Evolutionary conservation across 192 early-diverging fungal genomes (phyloP), one percentile per base, ranked within the genome.

Genomic region (Spizellomyces punctatus): DNA sequence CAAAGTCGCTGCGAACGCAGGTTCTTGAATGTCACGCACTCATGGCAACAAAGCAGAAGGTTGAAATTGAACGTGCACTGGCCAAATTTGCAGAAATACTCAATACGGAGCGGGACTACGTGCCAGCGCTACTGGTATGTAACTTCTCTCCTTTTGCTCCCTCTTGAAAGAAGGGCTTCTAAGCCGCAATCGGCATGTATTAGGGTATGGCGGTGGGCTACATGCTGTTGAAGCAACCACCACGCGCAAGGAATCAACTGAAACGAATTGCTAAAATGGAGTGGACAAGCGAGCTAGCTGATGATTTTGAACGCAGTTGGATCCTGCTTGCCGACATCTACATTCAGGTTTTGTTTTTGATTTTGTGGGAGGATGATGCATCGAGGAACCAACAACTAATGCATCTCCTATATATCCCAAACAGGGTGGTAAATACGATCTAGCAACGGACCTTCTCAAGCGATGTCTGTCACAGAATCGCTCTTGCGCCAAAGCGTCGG

Each of bases 161-260:
- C 59, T 55, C 16, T 3, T 55, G 52, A 55, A n/a, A 55, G 16
- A 55, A 19, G 52, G 52, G 19, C 52, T 55, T n/a, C 0, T 3
- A 36, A 36, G 27, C 27, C 27, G n/a, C 27, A 36, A 36, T 3
- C 3, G 27, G 27, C 27, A 36, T 12, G 50, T 4, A 19, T 16
- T 47, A 84, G 77, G 85, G 82, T 17, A 79, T 79, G 58, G 81
- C 85, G 0, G 68, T 82, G 4, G 79, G 70, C 5, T 78, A 81
- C 69, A 78, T 86, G 83, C 69, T 86, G 21, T 77, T 83, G 3
- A 86, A 86, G 50, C 85, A 86, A 61, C 75, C 83, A 5, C 85
- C 85, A 9, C 64, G 81, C 16, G 85, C 83, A 55, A 58, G 85
- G 43, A 86, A 86, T 57, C 85, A 86, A 54, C 70, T 86, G 6